A percentile compares a stretch with the other conserved stretches of the same genome.
Conservation (phyloP, 768 basidiomycete species). For the Cantharellus cinnabarinus region DNA sequence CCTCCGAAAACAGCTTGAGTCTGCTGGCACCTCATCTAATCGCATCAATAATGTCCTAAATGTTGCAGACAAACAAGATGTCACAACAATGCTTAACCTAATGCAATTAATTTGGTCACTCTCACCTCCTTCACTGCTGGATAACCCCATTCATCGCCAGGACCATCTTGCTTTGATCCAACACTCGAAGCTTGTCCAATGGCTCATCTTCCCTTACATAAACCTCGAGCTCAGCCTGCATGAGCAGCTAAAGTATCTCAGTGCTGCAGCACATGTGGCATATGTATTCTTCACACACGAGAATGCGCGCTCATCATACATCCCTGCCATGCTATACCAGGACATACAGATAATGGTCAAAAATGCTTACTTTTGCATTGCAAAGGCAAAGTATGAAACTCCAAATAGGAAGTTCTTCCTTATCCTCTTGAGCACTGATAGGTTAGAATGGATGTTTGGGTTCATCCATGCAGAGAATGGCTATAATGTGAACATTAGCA, state of each 20-base stretch:
- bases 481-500: conserved; percentile 10
- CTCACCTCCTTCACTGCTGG: background rate
- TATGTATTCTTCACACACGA: conserved; percentile 10
- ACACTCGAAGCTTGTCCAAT: conserved; percentile 10
- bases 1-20: conserved; percentile 12
- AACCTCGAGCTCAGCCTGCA: conserved; percentile 14
- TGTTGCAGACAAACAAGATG: conserved; percentile 18
- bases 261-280: conserved; percentile 17
- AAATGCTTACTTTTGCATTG: conserved; percentile 21
- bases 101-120: conserved; percentile 16
- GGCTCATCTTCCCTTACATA: conserved; percentile 15
- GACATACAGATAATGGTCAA: conserved; percentile 23
- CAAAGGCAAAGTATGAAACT: conserved; percentile 15
- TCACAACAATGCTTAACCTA: conserved; percentile 13
- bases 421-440: conserved; percentile 22
- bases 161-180: conserved; percentile 12
- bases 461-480: conserved; percentile 12
- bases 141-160: conserved; percentile 9
- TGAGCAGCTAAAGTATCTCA: conserved; percentile 19
- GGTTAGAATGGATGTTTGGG: conserved; percentile 15
- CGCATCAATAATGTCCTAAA: conserved; percentile 12
- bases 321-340: conserved; percentile 14
- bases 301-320: conserved; percentile 8
- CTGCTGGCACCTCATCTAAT: conserved; percentile 3
- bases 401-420: conserved; percentile 17